Conservation (phyloP, 1,284 basidiomycete genomes). For the Ustilago nuda region DNA sequence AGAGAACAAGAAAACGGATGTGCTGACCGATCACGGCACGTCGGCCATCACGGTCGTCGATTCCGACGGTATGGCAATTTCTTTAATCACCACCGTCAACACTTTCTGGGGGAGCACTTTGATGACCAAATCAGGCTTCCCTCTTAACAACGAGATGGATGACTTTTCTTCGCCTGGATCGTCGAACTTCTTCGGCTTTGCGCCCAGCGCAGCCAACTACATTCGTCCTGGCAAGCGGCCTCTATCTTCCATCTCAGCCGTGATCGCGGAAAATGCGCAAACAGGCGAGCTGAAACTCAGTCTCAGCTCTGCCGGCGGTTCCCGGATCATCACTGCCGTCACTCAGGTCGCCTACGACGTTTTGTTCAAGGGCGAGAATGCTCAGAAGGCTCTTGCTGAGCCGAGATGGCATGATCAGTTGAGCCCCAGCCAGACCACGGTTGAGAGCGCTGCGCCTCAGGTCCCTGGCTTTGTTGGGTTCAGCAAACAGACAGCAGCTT, state of each 20-base stretch:
- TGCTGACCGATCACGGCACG: constrained; percentile 69
- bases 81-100: constrained; percentile 71
- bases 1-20: constrained; percentile 46
- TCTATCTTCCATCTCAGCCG: constrained; percentile 69
- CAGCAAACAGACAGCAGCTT: constrained; percentile 68
- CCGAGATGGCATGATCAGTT: constrained; percentile 72
- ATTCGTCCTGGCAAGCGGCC: constrained; percentile 70
- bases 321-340: constrained; percentile 71
- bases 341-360: constrained; percentile 66
- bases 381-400: constrained; percentile 58
- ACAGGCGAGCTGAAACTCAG: constrained; percentile 69
- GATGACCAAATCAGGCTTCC: constrained; percentile 61
- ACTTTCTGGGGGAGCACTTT: constrained; percentile 68
- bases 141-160: constrained; percentile 70
- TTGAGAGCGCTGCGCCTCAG: constrained; percentile 63
- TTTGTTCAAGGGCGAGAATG: constrained; percentile 52
- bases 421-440: constrained; percentile 61
- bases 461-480: constrained; percentile 66
- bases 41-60: constrained; percentile 70
- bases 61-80: constrained; percentile 69
- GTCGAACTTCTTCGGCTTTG: constrained; percentile 70
- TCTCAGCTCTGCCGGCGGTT: constrained; percentile 70
- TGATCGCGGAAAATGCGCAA: constrained; percentile 68
- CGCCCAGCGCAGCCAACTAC: constrained; percentile 68
- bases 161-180: constrained; percentile 69